Conservation (phyloP, 2,329 filamentous ascomycete species). For the Fusarium algeriense region DNA sequence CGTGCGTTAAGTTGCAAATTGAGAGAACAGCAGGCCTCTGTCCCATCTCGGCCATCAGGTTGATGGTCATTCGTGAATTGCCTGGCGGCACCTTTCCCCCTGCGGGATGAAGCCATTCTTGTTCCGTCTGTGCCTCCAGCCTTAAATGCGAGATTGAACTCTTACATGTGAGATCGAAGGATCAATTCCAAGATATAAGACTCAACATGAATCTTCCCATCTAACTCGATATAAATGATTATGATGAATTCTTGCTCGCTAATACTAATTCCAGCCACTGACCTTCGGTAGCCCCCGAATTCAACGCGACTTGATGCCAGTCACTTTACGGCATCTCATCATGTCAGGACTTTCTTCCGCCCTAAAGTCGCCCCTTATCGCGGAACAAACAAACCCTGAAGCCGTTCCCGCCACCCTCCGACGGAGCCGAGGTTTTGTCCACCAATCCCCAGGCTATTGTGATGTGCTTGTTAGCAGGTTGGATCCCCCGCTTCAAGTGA, state of each 20-base stretch:
- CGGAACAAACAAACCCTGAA: constrained; percentile 44
- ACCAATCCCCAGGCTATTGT: constrained; percentile 39
- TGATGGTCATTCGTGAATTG: constrained; percentile 45
- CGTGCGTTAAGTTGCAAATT: constrained; percentile 38
- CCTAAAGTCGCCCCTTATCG: constrained; percentile 45
- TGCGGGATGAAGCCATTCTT: constrained; percentile 46
- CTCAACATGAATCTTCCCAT: not conserved
- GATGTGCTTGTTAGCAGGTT: constrained; percentile 17
- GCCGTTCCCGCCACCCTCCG: constrained; percentile 47
- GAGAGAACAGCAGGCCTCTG: constrained; percentile 27
- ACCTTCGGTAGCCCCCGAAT: constrained; percentile 33
- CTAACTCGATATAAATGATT: not conserved
- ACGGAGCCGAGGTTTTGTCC: constrained; percentile 46
- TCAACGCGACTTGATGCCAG: constrained; percentile 25
- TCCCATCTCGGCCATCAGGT: constrained; percentile 47
- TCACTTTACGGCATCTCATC: constrained; percentile 43
- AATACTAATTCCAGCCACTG: constrained; percentile 18
- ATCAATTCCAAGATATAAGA: not conserved
- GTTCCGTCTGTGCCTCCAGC: constrained; percentile 45
- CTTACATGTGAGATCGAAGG: constrained; percentile 37
- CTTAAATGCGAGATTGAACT: constrained; percentile 47
- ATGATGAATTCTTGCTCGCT: not conserved
- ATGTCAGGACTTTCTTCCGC: constrained; percentile 44
- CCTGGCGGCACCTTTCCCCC: constrained; percentile 43
- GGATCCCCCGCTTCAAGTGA: constrained; percentile 40